Evolutionary conservation across 129 eudicot species (phyloP).

Genomic region (Escallonia herrerae): DNA sequence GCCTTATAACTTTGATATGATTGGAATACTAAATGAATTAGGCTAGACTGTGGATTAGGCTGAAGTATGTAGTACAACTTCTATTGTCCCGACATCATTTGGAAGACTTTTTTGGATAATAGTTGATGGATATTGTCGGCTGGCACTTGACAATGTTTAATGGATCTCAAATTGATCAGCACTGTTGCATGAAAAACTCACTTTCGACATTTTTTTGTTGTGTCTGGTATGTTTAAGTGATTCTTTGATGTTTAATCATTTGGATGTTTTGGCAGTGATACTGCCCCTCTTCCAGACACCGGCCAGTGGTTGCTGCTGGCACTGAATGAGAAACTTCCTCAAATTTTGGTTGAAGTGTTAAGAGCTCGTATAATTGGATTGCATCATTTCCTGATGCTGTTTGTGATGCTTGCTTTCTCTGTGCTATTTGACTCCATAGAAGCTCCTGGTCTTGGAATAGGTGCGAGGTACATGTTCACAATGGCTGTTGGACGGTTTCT

Average conservation of each 20-base stretch:
- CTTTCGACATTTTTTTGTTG: background rate
- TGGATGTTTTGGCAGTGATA: constrained; percentile 38
- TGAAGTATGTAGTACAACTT: too few species aligned
- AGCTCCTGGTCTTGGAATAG: constrained; percentile 98
- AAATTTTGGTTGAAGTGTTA: constrained; percentile 49
- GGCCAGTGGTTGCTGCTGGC: constrained; percentile 94
- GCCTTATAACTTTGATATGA: too few species aligned
- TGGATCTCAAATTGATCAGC: background rate
- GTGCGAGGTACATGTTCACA: constrained; percentile 95
- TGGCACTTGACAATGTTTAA: background rate
- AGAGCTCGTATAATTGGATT: constrained; percentile 86
- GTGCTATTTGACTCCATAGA: constrained; percentile 82
- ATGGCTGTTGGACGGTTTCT: constrained; percentile 91
- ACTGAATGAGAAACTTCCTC: constrained; percentile 82
- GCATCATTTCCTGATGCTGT: constrained; percentile 90
- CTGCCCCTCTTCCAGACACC: constrained; percentile 92
- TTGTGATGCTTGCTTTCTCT: constrained; percentile 93
- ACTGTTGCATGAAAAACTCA: too few species aligned
- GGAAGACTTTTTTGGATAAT: too few species aligned
- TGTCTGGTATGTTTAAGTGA: background rate
- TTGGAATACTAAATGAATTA: too few species aligned
- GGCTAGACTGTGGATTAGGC: too few species aligned
- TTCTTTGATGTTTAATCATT: background rate
- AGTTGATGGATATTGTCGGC: background rate
- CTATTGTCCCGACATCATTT: too few species aligned